Base-by-base conservation (phyloP, 148 eudicot species). In the Simmondsia chinensis region DNA sequence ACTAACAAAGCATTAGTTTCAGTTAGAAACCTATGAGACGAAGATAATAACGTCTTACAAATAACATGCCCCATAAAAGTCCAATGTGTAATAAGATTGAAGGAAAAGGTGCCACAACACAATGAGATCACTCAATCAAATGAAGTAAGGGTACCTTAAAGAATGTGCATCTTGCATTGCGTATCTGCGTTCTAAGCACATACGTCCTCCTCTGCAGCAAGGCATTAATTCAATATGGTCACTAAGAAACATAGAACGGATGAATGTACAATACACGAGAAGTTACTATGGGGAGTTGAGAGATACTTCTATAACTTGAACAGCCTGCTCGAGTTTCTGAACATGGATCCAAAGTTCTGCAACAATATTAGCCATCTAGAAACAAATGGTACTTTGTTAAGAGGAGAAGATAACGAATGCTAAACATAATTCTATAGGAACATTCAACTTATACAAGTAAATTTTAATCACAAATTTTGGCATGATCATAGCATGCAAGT, bases 261-360 rank as follows among this genome's bases (percentile, higher is more conserved):
- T 10, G 17, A 23, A 27, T 16, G 30, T 7, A 55, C 39, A 43
- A 42, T 37, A 31, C 24, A 23, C 22, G 28, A 21, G 13, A 41
- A 34, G 15, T 51, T 20, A 29, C 21, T 11, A 17, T 22, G 33
- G 49, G 20, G 13, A 57, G 22, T 25, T 28, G 38, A 39, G 42
- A 24, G 3, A 39, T 78, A 85, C 95, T 74, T 89, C 71, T 45
- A 84, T 64, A 48, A 71, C 76, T 64, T 81, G 70, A 70, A 72
- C 70, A 53, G 93, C 93, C 65, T 81, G 97, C 57, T 89, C 95
- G 45, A 89, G 95, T 56, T 76, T 82, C 61, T 82, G 95, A 52
- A 89, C 65, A 53, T 89, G 95, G 76, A 73, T 67, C 97, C 97
- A 89, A 26, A 81, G 80, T 66, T 89, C 97, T 31, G 82, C 57